Conservation (phyloP, 192 early-diverging fungal species). For the Thamnidium elegans region DNA sequence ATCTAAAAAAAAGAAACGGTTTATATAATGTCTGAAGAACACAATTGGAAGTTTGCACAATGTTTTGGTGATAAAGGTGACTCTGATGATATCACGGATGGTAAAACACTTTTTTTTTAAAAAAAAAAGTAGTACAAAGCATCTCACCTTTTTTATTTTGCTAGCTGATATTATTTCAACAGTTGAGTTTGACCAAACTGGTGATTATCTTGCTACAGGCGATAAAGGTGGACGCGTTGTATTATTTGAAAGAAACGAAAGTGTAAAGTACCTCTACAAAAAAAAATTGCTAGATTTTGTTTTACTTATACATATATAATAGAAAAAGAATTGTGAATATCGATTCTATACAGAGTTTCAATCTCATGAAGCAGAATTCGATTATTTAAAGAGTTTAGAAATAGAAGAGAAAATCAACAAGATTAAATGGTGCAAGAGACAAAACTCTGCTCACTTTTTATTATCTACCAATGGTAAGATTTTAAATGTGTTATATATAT, state of each 20-base stretch:
- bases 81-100: conserved; percentile 92
- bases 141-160: not conserved
- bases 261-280: conserved; percentile 51
- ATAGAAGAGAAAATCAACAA: conserved; percentile 98
- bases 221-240: conserved; percentile 91
- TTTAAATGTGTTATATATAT: not conserved
- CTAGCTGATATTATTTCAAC: conserved; percentile 94
- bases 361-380: conserved; percentile 95
- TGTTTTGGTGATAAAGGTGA: conserved; percentile 97
- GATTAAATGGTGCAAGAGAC: conserved; percentile 88
- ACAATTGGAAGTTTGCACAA: conserved; percentile 82
- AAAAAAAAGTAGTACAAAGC: not conserved
- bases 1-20: not conserved
- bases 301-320: conserved; percentile 15
- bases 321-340: conserved; percentile 96
- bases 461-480: conserved; percentile 92
- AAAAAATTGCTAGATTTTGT: too few relatives aligned
- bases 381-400: conserved; percentile 91
- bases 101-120: conserved; percentile 42
- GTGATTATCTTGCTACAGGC: conserved; percentile 89
- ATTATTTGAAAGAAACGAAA: conserved; percentile 88
- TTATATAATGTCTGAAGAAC: conserved; percentile 35
- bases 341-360: conserved; percentile 96
- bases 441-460: conserved; percentile 88
- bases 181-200: conserved; percentile 89